Base-by-base conservation (phyloP, 2,329 filamentous ascomycete species). In the Fusarium brevicatenulatum region DNA sequence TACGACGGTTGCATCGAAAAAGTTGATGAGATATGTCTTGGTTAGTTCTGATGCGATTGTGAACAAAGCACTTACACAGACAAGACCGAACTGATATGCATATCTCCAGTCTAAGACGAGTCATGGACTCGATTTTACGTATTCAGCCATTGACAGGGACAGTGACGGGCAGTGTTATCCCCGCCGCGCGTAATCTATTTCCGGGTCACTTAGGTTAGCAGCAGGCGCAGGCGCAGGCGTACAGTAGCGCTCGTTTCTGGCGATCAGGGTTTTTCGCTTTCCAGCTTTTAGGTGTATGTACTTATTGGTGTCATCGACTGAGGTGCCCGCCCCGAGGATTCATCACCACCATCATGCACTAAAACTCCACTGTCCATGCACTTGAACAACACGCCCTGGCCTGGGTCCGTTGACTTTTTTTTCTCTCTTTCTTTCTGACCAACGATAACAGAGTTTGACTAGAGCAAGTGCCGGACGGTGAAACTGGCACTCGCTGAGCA, bases 231-330 rank as follows among this genome's bases (percentile, higher is more conserved):
- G 54, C 66, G 8, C 7, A 47, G 44, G 25, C 18, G 43, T 21
- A 57, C 30, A 32, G 36, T 70, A 76, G 70, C 50, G 66, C 54
- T 47, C 21, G 42, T 47, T 43, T 61, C 62, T 58, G 73, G 23
- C 53, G 75, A 76, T 77, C 71, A 74, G 64, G 73, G 55, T 54
- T 64, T 71, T 64, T 63, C 49, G 49, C 54, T 53, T 44, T 64
- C 44, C 36, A 37, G 36, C 34, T 15, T 36, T 16, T 28, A 42
- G 23, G 32, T 43, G 44, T 66, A 50, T 25, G 25, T 25, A 25
- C 25, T 25, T 25, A 25, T 61, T 61, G 56, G 67, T 58, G 68
- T 73, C 63, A 68, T 71, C 42, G 59, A 74, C 60, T 56, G 52
- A 55, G 50, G 34, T 21, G 50, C 23, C 19, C 34, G 34, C 50